These are phyloP conservation scores for Vigna angularis DNA, from an alignment of 306 rosid genomes.

Conservation along the genomic window DNA sequence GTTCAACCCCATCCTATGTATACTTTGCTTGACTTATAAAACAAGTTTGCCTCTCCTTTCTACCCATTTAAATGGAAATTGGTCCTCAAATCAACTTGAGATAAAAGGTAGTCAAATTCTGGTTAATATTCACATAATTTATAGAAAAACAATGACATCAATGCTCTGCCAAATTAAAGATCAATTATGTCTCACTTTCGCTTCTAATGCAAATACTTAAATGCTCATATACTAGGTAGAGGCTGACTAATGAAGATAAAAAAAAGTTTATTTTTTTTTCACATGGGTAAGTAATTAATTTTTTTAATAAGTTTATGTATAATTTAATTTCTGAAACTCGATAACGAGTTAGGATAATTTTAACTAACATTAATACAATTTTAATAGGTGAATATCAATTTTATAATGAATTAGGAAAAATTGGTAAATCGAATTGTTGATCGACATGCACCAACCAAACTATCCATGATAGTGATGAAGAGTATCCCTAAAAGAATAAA, in stretches of 20 bases:
- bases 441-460: conserved; percentile 32
- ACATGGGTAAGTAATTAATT: too few relatives aligned
- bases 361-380: too few relatives aligned
- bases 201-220: not conserved
- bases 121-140: not conserved
- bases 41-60: conserved; percentile 43
- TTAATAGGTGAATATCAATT: too few relatives aligned
- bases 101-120: not conserved
- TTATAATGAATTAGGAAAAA: not conserved
- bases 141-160: not conserved
- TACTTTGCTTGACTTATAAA: conserved; percentile 46
- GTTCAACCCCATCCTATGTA: conserved; percentile 35
- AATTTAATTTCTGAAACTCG: too few relatives aligned
- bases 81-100: conserved; percentile 46
- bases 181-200: conserved; percentile 6
- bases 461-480: not conserved
- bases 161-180: conserved; percentile 10
- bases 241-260: not conserved
- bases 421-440: not conserved
- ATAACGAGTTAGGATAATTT: too few relatives aligned
- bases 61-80: conserved; percentile 32
- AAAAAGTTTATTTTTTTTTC: too few relatives aligned
- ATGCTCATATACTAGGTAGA: conserved; percentile 10
- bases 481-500: conserved; percentile 10
- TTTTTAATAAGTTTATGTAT: too few relatives aligned